phyloP scores from a whole-genome alignment of 2,329 filamentous ascomycete species.

The Chaetothyriales sp. region DNA sequence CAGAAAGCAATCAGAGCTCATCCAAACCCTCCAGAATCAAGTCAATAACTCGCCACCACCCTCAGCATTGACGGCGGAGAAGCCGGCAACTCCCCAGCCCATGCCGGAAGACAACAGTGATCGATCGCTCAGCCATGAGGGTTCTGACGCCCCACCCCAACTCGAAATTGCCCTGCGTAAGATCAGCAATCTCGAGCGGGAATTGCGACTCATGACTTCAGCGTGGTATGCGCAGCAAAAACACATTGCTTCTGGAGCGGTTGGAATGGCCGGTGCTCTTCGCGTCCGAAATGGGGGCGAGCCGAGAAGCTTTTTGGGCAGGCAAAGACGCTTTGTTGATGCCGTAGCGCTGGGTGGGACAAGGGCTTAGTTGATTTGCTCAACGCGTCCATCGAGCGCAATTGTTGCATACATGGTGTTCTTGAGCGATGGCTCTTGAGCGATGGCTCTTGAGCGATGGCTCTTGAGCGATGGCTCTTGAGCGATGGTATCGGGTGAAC shows the following conservation, averaged over 20 bases:
- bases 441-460: not conserved
- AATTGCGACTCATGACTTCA: slow-evolving; percentile 32
- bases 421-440: not conserved
- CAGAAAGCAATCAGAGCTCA: slow-evolving; percentile 12
- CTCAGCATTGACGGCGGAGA: not conserved
- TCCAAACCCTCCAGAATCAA: slow-evolving; percentile 10
- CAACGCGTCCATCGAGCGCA: not conserved
- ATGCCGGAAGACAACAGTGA: slow-evolving; percentile 2
- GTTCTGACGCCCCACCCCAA: slow-evolving; percentile 6
- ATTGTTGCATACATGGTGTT: no score
- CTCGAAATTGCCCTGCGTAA: slow-evolving; percentile 10
- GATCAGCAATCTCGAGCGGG: slow-evolving; percentile 21
- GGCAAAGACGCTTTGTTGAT: slow-evolving; percentile 30
- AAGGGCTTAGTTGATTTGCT: not conserved
- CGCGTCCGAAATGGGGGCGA: slow-evolving; percentile 24
- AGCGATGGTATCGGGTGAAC: no score
- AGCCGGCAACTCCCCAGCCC: slow-evolving; percentile 6
- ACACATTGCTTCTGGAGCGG: slow-evolving; percentile 27
- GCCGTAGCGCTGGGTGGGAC: slow-evolving; percentile 15
- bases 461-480: no score
- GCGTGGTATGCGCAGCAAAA: slow-evolving; percentile 36
- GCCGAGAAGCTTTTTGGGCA: slow-evolving; percentile 32
- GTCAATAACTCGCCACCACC: not conserved
- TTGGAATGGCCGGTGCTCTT: not conserved
- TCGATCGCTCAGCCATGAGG: not conserved